phyloP scores from a whole-genome alignment of 2,329 filamentous ascomycete genomes.

The Cucurbitaria berberidis region DNA sequence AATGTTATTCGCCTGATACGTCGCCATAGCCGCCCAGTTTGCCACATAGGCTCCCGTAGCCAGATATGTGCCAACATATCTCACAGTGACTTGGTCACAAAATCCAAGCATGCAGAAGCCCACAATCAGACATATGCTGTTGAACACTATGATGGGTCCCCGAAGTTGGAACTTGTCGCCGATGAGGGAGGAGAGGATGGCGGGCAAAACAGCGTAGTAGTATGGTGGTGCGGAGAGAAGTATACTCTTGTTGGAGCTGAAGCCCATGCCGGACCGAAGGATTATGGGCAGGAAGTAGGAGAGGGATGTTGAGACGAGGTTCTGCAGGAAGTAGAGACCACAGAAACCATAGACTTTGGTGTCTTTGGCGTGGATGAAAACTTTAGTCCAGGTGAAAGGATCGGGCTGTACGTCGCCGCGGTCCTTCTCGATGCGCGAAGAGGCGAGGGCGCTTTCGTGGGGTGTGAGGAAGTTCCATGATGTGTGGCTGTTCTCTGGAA shows the following conservation, averaged over 20 bases:
- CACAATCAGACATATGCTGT: slow-evolving; percentile 65
- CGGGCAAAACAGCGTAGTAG: slow-evolving; percentile 70
- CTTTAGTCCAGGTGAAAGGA: slow-evolving; percentile 61
- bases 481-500: slow-evolving; percentile 65
- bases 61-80: slow-evolving; percentile 69
- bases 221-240: slow-evolving; percentile 71
- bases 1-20: slow-evolving; percentile 59
- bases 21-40: slow-evolving; percentile 71
- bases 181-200: slow-evolving; percentile 66
- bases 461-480: slow-evolving; percentile 65
- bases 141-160: slow-evolving; percentile 69
- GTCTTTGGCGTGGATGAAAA: slow-evolving; percentile 64
- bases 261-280: slow-evolving; percentile 56
- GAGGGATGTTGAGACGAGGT: slow-evolving; percentile 69
- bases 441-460: slow-evolving; percentile 63
- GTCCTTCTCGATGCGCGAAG: slow-evolving; percentile 65
- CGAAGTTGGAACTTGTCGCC: slow-evolving; percentile 67
- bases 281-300: slow-evolving; percentile 71
- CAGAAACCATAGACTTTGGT: slow-evolving; percentile 70
- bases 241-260: slow-evolving; percentile 55
- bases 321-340: slow-evolving; percentile 69
- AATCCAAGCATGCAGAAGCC: slow-evolving; percentile 73
- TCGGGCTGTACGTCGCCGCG: slow-evolving; percentile 65
- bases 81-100: slow-evolving; percentile 62
- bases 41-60: slow-evolving; percentile 72